Evolutionary conservation across 345 rosid species (phyloP).

Genomic region (Eucalyptus albens): DNA sequence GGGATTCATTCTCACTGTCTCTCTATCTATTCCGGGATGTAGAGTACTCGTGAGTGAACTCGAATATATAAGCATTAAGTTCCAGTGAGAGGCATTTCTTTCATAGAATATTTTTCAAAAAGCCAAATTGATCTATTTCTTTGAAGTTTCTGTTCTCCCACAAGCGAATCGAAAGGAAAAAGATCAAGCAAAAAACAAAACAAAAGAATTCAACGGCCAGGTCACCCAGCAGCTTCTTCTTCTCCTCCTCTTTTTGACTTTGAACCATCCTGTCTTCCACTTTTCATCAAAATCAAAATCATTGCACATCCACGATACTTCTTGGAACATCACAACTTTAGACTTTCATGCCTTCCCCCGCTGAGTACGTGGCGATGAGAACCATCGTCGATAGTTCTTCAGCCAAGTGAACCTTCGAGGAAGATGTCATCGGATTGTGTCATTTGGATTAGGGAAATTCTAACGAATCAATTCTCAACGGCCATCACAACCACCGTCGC

Average conservation of each 20-base stretch:
- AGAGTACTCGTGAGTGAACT: neutral
- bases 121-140: neutral
- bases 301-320: neutral
- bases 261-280: neutral
- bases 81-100: neutral
- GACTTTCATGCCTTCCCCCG: neutral
- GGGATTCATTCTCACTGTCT: neutral
- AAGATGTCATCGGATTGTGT: neutral
- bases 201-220: neutral
- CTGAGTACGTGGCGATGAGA: neutral
- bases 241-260: fast-evolving
- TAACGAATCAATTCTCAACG: neutral
- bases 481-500: neutral
- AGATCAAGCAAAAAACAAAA: neutral
- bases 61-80: neutral
- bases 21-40: neutral
- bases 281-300: neutral
- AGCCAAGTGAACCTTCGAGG: neutral
- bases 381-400: neutral
- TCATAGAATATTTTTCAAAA: neutral
- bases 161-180: neutral
- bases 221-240: neutral
- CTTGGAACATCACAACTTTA: neutral
- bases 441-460: neutral
- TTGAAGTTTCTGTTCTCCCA: neutral